These are phyloP conservation scores for Polyplosphaeria fusca DNA, from an alignment of 495 filamentous ascomycete species.

Conservation along the genomic window DNA sequence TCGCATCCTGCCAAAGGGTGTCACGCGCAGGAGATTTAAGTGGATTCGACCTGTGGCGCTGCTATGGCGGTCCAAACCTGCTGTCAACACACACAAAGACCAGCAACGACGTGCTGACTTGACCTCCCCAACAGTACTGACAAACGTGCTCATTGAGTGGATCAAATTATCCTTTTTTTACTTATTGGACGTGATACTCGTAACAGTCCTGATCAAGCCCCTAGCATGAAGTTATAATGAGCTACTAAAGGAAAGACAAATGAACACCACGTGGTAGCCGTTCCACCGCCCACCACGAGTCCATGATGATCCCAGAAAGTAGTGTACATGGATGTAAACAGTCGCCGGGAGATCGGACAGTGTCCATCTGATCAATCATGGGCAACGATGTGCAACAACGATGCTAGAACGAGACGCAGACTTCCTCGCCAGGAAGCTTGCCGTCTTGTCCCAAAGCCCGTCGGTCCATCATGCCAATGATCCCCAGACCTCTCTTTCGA, in stretches of 20 bases:
- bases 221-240: neutral
- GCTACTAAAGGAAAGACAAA: constrained; percentile 8
- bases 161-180: neutral
- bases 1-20: no score
- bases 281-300: constrained; percentile 10
- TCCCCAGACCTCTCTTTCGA: constrained; percentile 16
- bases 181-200: neutral
- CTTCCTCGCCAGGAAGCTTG: constrained; percentile 5
- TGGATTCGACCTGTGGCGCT: no score
- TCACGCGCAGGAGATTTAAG: no score
- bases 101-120: no score
- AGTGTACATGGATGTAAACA: constrained; percentile 11
- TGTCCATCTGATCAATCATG: constrained; percentile 15
- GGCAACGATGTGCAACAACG: neutral
- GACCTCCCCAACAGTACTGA: no score
- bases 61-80: no score
- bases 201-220: neutral
- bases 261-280: constrained; percentile 12
- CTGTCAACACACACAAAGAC: no score
- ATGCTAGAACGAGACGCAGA: neutral
- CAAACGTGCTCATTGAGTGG: no score
- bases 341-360: constrained; percentile 1
- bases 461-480: neutral
- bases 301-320: neutral
- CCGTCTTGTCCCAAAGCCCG: neutral